These are phyloP conservation scores for Sporothrix brasiliensis DNA, from an alignment of 2,329 filamentous ascomycete genomes.

Conservation along the genomic window DNA sequence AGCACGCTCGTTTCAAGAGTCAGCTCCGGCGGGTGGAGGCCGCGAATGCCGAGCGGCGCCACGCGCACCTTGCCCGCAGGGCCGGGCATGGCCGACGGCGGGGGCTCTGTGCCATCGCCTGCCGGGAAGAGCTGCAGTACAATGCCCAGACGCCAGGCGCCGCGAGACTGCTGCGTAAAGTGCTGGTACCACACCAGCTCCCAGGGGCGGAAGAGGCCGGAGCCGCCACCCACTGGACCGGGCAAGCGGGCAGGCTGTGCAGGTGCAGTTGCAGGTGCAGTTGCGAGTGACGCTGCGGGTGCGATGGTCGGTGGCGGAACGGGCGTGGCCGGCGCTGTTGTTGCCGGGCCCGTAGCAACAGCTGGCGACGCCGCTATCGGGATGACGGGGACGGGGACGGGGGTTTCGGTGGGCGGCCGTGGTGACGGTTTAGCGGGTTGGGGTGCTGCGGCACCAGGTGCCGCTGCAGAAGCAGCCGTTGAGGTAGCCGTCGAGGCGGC, in stretches of 20 bases:
- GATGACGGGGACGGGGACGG: constrained; percentile 22
- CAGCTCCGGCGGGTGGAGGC: constrained; percentile 33
- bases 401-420: not conserved
- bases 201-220: constrained; percentile 41
- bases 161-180: constrained; percentile 40
- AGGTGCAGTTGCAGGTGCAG: not conserved
- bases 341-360: not conserved
- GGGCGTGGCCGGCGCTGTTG: not conserved
- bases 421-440: not conserved
- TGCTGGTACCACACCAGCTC: constrained; percentile 46
- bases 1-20: constrained; percentile 39
- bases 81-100: constrained; percentile 33
- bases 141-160: constrained; percentile 45
- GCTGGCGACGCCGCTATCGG: not conserved
- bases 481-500: not conserved
- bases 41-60: constrained; percentile 42
- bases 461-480: not conserved
- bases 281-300: not conserved
- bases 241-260: not conserved
- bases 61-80: constrained; percentile 37
- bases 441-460: not conserved
- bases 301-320: constrained; percentile 1
- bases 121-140: constrained; percentile 36
- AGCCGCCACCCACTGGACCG: constrained; percentile 21
- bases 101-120: constrained; percentile 23